A percentile compares a stretch with the other conserved stretches of the same genome.
Evolutionary conservation across 2,329 filamentous ascomycete species (phyloP).

Genomic region (Fusarium keratoplasticum): DNA sequence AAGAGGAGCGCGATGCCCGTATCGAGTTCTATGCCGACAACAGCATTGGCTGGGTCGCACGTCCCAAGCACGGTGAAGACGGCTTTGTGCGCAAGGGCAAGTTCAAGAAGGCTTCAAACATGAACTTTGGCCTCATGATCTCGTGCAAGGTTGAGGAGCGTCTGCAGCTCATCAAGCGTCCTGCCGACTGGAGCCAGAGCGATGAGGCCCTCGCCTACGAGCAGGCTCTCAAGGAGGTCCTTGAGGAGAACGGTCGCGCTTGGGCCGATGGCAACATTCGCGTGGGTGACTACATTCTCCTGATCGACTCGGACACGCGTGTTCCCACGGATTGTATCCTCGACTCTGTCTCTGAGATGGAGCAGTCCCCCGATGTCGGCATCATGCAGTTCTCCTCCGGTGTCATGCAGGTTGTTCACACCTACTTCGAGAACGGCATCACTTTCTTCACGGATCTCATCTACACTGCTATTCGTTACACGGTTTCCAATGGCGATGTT

Average conservation of each 20-base stretch:
- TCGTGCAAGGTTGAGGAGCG: conserved; percentile 79
- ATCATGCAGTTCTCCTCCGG: conserved; percentile 83
- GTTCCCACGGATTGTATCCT: conserved; percentile 82
- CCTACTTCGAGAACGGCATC: conserved; percentile 78
- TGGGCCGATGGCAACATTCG: conserved; percentile 90
- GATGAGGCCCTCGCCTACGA: conserved; percentile 77
- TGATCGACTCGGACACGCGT: conserved; percentile 84
- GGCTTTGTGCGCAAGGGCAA: conserved; percentile 73
- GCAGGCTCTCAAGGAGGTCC: conserved; percentile 71
- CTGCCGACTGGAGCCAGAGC: conserved; percentile 72
- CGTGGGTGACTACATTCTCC: conserved; percentile 80
- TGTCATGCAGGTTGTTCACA: conserved; percentile 82
- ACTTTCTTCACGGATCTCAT: conserved; percentile 80
- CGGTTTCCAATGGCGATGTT: conserved; percentile 81
- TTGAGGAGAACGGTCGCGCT: conserved; percentile 75
- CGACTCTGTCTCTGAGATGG: conserved; percentile 85
- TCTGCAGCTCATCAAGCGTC: conserved; percentile 67
- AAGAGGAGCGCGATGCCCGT: conserved; percentile 70
- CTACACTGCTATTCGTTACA: conserved; percentile 81
- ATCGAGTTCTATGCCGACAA: conserved; percentile 77
- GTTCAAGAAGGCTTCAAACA: conserved; percentile 79
- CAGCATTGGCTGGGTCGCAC: conserved; percentile 76
- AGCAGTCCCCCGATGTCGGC: conserved; percentile 80
- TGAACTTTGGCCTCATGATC: conserved; percentile 77
- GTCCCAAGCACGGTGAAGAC: conserved; percentile 72